These are phyloP conservation scores for Cicer arietinum DNA, from an alignment of 306 rosid genomes.

Conservation along the genomic window DNA sequence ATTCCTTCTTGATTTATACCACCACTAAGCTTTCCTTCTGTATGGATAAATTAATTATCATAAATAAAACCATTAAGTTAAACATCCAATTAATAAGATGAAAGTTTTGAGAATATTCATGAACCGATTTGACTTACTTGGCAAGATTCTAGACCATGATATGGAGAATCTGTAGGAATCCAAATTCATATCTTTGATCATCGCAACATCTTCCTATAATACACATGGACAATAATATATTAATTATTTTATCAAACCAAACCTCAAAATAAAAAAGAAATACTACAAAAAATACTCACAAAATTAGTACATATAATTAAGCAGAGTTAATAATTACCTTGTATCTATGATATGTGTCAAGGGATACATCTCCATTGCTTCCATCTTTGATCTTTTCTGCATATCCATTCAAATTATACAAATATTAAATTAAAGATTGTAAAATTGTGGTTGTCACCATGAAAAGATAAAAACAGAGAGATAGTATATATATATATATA, in stretches of 20 bases:
- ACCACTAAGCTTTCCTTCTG: slow-evolving; percentile 20
- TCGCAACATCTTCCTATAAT: slow-evolving; percentile 1
- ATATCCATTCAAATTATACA: not conserved
- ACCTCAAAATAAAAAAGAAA: not conserved
- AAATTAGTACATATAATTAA: too few relatives aligned
- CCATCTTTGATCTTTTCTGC: slow-evolving; percentile 12
- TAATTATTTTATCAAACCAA: not conserved
- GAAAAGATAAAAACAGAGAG: not conserved
- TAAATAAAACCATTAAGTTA: not conserved
- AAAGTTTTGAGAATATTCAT: not conserved
- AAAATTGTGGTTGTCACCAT: not conserved
- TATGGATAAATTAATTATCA: not conserved
- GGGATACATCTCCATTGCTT: slow-evolving; percentile 23
- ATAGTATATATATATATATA: not conserved
- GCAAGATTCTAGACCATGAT: slow-evolving; percentile 25
- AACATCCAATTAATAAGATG: not conserved
- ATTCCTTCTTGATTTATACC: slow-evolving; percentile 24
- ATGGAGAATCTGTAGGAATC: slow-evolving; percentile 18
- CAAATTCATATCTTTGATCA: slow-evolving; percentile 7
- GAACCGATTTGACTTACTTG: not conserved
- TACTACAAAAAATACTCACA: too few relatives aligned
- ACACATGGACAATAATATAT: not conserved
- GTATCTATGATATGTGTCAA: slow-evolving; percentile 14
- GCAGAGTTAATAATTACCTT: not conserved
- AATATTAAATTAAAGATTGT: not conserved